Percentiles rank a stretch among this genome's conserved stretches.
phyloP scores from a whole-genome alignment of 148 eudicot species.

The Hydrangea macrophylla region DNA sequence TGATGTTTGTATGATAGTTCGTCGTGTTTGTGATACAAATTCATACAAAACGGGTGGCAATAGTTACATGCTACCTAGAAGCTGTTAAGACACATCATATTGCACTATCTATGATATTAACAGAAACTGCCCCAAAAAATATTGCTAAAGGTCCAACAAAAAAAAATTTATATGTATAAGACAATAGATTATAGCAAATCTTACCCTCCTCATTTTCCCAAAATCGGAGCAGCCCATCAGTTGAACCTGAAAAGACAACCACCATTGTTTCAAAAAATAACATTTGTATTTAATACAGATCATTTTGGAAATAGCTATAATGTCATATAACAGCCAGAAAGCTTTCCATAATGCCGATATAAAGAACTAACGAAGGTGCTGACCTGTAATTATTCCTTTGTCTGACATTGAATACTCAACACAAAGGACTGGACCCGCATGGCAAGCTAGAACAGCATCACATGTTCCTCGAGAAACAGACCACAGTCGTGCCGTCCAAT shows the following conservation, averaged over 20 bases:
- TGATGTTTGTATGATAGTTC: no score
- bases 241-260: conserved; percentile 50
- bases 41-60: no score
- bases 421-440: conserved; percentile 73
- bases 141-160: no score
- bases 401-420: conserved; percentile 82
- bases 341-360: not conserved
- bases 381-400: conserved; percentile 82
- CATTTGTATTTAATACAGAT: not conserved
- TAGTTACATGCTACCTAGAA: no score
- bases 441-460: conserved; percentile 91
- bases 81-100: no score
- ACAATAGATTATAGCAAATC: conserved; percentile 9
- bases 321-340: not conserved
- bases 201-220: conserved; percentile 91
- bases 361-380: not conserved
- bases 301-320: not conserved
- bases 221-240: conserved; percentile 81
- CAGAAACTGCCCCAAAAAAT: no score
- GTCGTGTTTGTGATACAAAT: no score
- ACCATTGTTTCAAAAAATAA: conserved; percentile 16
- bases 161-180: not conserved
- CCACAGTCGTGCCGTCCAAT: conserved; percentile 98
- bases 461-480: conserved; percentile 92
- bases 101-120: no score